These are phyloP conservation scores for Clonostachys byssicola DNA, from an alignment of 2,329 filamentous ascomycete species.

Conservation along the genomic window DNA sequence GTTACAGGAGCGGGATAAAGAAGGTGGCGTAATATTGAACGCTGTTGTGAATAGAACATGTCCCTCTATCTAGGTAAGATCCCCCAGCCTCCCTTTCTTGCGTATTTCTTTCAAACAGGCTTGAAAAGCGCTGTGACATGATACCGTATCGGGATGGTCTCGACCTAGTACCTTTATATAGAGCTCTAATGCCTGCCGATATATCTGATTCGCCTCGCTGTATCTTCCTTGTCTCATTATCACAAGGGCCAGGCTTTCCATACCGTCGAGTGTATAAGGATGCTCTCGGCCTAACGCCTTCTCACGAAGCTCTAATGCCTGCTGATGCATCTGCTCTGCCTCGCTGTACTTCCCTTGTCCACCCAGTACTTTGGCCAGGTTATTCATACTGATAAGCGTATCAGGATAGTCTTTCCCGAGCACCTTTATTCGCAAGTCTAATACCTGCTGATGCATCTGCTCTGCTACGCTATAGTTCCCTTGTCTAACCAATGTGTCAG, in stretches of 20 bases:
- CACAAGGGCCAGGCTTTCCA: conserved; percentile 3
- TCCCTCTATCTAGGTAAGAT: too few relatives aligned
- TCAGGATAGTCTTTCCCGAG: conserved; percentile 1
- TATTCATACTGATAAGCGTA: conserved; percentile 5
- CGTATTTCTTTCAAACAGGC: too few relatives aligned
- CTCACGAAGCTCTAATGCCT: conserved; percentile 3
- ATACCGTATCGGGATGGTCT: too few relatives aligned
- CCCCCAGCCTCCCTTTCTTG: too few relatives aligned
- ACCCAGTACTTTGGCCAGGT: too few relatives aligned
- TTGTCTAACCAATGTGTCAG: too few relatives aligned
- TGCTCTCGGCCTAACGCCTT: conserved; percentile 2
- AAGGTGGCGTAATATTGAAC: too few relatives aligned
- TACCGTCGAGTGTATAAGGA: not conserved
- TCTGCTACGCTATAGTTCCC: conserved; percentile 4
- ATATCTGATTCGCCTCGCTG: conserved; percentile 1
- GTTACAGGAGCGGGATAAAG: too few relatives aligned
- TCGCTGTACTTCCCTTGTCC: conserved; percentile 2
- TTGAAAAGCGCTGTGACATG: too few relatives aligned
- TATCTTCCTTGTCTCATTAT: not conserved
- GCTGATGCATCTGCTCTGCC: conserved; percentile 2
- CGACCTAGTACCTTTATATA: not conserved
- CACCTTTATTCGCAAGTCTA: too few relatives aligned
- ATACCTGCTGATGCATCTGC: not conserved
- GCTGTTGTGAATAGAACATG: too few relatives aligned
- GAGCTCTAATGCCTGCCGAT: conserved; percentile 4